phyloP scores from a whole-genome alignment of 1,139 yeast species.

The Protomyces macrosporus region DNA sequence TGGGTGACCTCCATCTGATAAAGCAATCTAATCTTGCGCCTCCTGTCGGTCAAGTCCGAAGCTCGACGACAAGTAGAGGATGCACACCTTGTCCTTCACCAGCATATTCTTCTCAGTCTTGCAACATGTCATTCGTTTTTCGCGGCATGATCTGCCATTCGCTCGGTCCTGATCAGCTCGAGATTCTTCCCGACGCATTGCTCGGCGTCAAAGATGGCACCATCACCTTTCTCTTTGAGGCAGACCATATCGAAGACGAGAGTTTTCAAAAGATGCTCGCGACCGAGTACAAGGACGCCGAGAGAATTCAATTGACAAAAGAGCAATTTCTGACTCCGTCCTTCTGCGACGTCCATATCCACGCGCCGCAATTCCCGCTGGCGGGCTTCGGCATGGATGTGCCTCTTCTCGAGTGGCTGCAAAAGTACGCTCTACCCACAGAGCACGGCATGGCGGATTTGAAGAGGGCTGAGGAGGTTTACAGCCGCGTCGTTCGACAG shows the following conservation, averaged over 20 bases:
- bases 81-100: neutral
- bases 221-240: conserved; percentile 44
- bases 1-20: neutral
- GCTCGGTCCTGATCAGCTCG: conserved; percentile 46
- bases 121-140: conserved; percentile 4
- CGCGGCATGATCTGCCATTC: conserved; percentile 57
- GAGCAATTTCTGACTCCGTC: conserved; percentile 62
- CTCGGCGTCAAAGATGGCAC: conserved; percentile 55
- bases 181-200: conserved; percentile 48
- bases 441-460: conserved; percentile 58
- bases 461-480: conserved; percentile 55
- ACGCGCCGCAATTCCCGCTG: conserved; percentile 96
- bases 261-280: neutral
- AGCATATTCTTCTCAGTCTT: neutral
- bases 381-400: conserved; percentile 81
- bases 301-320: neutral
- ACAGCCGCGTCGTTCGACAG: conserved; percentile 57
- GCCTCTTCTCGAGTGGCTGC: conserved; percentile 83
- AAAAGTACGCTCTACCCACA: conserved; percentile 78
- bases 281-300: conserved; percentile 8
- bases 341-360: conserved; percentile 89
- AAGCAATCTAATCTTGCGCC: neutral
- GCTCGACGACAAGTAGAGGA: neutral
- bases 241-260: conserved; percentile 12
- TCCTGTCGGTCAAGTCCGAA: neutral